Evolutionary conservation across 1,284 basidiomycete species (phyloP).

Genomic region (Tausonia pullulans): DNA sequence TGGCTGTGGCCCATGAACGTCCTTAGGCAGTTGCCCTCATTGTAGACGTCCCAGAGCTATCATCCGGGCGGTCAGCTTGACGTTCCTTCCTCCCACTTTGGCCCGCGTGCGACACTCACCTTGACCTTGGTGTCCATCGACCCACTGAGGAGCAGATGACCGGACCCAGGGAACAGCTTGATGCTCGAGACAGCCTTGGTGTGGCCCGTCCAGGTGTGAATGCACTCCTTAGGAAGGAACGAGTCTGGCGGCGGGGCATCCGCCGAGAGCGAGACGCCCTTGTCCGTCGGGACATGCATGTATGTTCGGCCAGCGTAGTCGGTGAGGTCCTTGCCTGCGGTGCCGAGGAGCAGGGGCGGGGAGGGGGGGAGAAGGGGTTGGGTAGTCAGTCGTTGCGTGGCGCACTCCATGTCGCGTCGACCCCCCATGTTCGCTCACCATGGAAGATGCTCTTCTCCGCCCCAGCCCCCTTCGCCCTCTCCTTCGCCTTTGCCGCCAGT

Average conservation of each 20-base stretch:
- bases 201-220: conserved; percentile 97
- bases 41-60: conserved; percentile 96
- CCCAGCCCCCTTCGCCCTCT: conserved; percentile 70
- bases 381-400: too few relatives aligned
- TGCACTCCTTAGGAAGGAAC: conserved; percentile 87
- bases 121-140: conserved; percentile 99
- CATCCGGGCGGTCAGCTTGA: neutral
- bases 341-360: neutral
- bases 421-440: conserved; percentile 34
- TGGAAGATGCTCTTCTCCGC: conserved; percentile 93
- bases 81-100: too few relatives aligned
- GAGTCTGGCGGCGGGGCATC: conserved; percentile 79
- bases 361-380: neutral
- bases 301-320: conserved; percentile 99
- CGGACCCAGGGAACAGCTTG: conserved; percentile 80
- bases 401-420: too few relatives aligned
- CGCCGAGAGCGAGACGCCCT: conserved; percentile 53
- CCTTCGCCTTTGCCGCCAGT: conserved; percentile 46
- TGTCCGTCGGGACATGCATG: conserved; percentile 73
- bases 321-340: conserved; percentile 67
- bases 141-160: conserved; percentile 82
- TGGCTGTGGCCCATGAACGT: conserved; percentile 97
- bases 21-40: conserved; percentile 87
- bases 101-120: conserved; percentile 38
- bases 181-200: conserved; percentile 93